Evolutionary conservation across 331 rosid genomes (phyloP), one percentile per base, ranked within the genome.

Genomic region (Rosa hybrid): DNA sequence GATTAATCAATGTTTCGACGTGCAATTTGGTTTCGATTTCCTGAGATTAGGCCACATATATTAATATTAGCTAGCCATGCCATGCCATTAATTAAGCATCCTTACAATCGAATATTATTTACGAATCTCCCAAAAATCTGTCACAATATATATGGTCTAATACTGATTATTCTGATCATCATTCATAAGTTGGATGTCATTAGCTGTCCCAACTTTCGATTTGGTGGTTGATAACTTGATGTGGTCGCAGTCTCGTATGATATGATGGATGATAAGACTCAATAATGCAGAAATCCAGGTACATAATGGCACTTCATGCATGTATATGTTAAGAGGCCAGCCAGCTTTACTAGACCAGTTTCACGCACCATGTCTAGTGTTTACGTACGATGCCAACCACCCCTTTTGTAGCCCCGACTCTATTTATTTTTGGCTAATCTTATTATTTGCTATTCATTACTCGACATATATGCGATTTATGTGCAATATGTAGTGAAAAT

Each of bases 211-310:
- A 21, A 68, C 11, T 70, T n/a, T 12, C 41, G 54, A 20, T 13
- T 71, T 46, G 57, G 75, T 71, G n/a, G 75, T 46, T 71, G 75
- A 50, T 71, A 25, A 44, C 39, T 46, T 12, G 57, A 44, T 41
- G 74, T 4, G 74, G 46, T 16, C 23, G 46, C 20, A 30, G 44
- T 13, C 1, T 64, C 21, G 16, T 64, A 34, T 64, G 21, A 64
- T 64, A 13, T 27, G 44, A 30, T 6, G 44, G 70, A 64, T 64
- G 70, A 64, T 64, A 13, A 0, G 70, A 64, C 21, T 17, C 49
- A 69, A 69, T 69, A 69, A 69, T 69, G 42, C 73, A 34, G 5
- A 65, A 16, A 63, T 63, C 21, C 23, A 68, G 23, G 70, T 64
- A 27, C 16, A 64, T 64, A 34, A 64, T 64, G 21, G 65, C 65